These are phyloP conservation scores for Atalantia buxifolia DNA, from an alignment of 345 rosid species.

Conservation along the genomic window DNA sequence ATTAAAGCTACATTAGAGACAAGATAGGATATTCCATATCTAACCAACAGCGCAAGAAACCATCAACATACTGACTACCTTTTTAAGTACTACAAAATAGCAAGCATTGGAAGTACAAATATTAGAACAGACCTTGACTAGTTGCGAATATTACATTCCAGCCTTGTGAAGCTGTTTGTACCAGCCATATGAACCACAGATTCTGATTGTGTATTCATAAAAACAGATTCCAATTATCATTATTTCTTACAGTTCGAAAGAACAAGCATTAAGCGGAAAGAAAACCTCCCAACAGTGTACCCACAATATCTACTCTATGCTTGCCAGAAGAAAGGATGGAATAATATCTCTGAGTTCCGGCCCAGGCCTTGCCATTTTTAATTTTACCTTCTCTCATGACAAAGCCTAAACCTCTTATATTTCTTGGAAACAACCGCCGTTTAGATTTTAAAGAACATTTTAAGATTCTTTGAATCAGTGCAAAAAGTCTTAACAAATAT, in stretches of 20 bases:
- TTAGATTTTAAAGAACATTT: background rate
- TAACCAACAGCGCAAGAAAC: background rate
- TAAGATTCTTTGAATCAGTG: background rate
- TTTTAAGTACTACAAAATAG: background rate
- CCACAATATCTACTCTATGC: background rate
- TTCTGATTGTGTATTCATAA: background rate
- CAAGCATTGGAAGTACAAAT: background rate
- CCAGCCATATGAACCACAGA: constrained; percentile 1
- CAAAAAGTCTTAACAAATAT: background rate
- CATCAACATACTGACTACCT: background rate
- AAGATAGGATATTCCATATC: background rate
- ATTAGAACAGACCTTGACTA: background rate
- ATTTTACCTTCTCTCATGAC: background rate
- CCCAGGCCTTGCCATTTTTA: background rate
- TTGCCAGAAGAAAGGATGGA: background rate
- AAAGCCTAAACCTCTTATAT: background rate
- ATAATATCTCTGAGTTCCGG: background rate
- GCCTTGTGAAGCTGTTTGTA: background rate
- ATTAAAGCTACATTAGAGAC: background rate
- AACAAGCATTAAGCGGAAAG: background rate
- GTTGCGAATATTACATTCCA: background rate
- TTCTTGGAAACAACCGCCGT: background rate
- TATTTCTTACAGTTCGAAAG: background rate
- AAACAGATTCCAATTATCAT: background rate
- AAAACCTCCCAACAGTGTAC: background rate